These are phyloP conservation scores for Myrica gale DNA, from an alignment of 306 rosid species.

Conservation along the genomic window DNA sequence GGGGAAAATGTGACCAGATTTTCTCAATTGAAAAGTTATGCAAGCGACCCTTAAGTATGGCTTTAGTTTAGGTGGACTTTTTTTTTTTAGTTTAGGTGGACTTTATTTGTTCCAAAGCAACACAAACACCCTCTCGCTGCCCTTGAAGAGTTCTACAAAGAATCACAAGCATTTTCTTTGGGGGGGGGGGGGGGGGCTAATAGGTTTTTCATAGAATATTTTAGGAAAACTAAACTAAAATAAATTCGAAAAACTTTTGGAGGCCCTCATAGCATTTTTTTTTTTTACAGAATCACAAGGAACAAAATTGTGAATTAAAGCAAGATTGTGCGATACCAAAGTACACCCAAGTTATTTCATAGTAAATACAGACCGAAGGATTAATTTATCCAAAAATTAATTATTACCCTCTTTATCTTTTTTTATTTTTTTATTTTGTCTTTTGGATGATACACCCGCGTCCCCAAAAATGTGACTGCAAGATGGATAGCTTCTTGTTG, in stretches of 20 bases:
- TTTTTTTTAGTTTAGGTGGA: too few species aligned
- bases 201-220: too few species aligned
- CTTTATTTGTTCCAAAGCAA: too few species aligned
- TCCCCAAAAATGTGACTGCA: constrained; percentile 12
- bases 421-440: neutral
- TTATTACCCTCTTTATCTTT: neutral
- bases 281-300: neutral
- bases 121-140: too few species aligned
- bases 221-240: too few species aligned
- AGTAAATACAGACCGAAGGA: neutral
- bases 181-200: too few species aligned
- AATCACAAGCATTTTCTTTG: too few species aligned
- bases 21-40: neutral
- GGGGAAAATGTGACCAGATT: neutral
- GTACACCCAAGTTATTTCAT: neutral
- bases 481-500: constrained; percentile 18
- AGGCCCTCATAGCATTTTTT: too few species aligned
- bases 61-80: too few species aligned
- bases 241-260: too few species aligned
- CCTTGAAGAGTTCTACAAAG: too few species aligned
- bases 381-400: neutral
- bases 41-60: too few species aligned
- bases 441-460: neutral
- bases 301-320: neutral
- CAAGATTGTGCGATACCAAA: neutral